Evolutionary conservation across 768 basidiomycete genomes (phyloP), one percentile per base, ranked within the genome.

Genomic region (Lentinula raphanica): DNA sequence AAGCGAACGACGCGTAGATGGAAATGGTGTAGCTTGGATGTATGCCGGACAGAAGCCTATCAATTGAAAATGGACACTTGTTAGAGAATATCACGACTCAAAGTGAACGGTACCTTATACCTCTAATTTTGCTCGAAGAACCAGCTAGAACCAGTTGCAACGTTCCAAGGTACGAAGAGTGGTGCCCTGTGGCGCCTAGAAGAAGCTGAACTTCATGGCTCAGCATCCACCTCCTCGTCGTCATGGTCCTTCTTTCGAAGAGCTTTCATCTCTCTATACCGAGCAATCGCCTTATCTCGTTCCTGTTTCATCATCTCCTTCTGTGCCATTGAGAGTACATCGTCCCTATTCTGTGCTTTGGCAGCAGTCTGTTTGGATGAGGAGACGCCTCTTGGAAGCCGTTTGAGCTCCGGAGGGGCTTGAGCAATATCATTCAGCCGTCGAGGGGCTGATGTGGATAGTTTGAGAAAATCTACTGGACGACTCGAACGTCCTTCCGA

Each of bases 301-400:
- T 92, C 90, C 54, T 76, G 75, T 64, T 88, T 88, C 81, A 93
- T 84, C 84, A 89, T 84, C 5, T 77, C 76, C 67, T 83, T 85
- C 72, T 91, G 88, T 13, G 86, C 84, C 80, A 90, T 85, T 28
- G 86, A 87, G 29, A 92, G 62, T 7, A 88, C 77, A 2, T 78
- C 79, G 9, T 79, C 64, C 76, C 72, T 59, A 21, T 46, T 45
- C 64, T n/a, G 32, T 15, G 19, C 21, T 28, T 15, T 21, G 11
- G 56, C 19, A 17, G 8, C 32, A 4, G 54, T 19, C 19, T 13
- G 28, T 44, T 42, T 56, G 11, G 17, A 12, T 5, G 36, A n/a
- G 19, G 50, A 35, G 42, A 71, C 78, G 28, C 80, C 77, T 21
- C 84, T 79, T 21, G 84, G 81, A 5, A 82, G 71, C 59, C 75